Conservation (phyloP, 1,284 basidiomycete genomes). For the Sanghuangporus weigelae region DNA sequence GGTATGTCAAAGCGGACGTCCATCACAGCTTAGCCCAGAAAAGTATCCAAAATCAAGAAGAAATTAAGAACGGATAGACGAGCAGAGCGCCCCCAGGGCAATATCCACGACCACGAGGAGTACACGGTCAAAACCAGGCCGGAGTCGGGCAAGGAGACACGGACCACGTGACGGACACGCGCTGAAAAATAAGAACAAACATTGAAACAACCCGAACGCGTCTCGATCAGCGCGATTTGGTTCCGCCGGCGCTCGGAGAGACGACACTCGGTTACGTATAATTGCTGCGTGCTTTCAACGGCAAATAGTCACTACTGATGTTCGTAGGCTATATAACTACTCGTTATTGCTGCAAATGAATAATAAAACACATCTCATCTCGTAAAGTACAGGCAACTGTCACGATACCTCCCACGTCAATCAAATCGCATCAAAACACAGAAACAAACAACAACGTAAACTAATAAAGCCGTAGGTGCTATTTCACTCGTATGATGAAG, state of each 20-base stretch:
- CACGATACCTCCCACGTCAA: too few species aligned
- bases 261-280: too few species aligned
- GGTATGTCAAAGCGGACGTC: slow-evolving; percentile 14
- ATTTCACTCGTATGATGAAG: not conserved
- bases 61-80: not conserved
- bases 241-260: not conserved
- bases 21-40: not conserved
- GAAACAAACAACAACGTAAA: too few species aligned
- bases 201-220: slow-evolving; percentile 8
- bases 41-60: not conserved
- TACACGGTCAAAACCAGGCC: slow-evolving; percentile 2
- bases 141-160: not conserved
- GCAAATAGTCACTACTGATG: too few species aligned
- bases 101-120: not conserved
- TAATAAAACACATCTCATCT: too few species aligned
- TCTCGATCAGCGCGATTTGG: not conserved
- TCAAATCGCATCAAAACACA: too few species aligned
- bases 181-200: not conserved
- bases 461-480: too few species aligned
- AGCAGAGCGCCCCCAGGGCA: not conserved
- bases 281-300: too few species aligned
- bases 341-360: too few species aligned
- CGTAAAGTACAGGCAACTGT: too few species aligned
- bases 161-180: not conserved
- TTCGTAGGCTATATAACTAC: too few species aligned